Percentiles rank a stretch among this genome's conserved stretches.
These are phyloP conservation scores for Phanerodontia chrysosporium DNA, from an alignment of 768 basidiomycete genomes.

Conservation along the genomic window DNA sequence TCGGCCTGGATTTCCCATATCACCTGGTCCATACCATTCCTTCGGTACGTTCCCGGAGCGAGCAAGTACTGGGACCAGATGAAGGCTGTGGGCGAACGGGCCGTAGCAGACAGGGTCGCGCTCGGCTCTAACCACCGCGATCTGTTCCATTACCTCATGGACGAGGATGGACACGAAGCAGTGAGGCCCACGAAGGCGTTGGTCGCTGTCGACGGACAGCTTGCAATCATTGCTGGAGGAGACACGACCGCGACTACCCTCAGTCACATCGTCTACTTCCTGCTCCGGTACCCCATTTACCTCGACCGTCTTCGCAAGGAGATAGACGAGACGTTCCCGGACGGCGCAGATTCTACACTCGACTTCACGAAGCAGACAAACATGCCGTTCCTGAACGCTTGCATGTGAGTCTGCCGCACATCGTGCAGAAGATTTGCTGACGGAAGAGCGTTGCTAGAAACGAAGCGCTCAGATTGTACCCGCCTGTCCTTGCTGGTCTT, in stretches of 20 bases:
- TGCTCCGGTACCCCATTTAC: conserved; percentile 7
- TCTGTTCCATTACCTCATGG: conserved; percentile 12
- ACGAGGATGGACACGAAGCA: conserved; percentile 6
- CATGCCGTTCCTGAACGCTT: conserved; percentile 4
- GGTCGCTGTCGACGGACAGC: conserved; percentile 8
- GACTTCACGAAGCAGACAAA: background rate
- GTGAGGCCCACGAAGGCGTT: background rate
- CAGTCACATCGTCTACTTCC: conserved; percentile 8
- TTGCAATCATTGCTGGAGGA: conserved; percentile 14
- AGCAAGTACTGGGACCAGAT: conserved; percentile 9
- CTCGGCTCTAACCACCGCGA: background rate
- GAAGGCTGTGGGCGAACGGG: conserved; percentile 6
- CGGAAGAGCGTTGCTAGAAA: conserved; percentile 12
- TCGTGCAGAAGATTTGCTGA: background rate
- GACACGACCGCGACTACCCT: conserved; percentile 14
- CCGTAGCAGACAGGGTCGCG: conserved; percentile 2
- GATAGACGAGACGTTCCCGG: conserved; percentile 35
- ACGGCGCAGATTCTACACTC: conserved; percentile 23
- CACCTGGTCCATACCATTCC: conserved; percentile 11
- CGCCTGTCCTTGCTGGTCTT: conserved; percentile 18
- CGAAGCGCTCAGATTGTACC: conserved; percentile 20
- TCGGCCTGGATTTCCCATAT: conserved; percentile 12
- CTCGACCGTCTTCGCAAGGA: conserved; percentile 32
- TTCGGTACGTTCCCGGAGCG: background rate
- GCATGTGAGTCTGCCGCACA: conserved; percentile 19